Base-by-base conservation (phyloP, 2,329 filamentous ascomycete genomes). In the Coniochaeta ligniaria region DNA sequence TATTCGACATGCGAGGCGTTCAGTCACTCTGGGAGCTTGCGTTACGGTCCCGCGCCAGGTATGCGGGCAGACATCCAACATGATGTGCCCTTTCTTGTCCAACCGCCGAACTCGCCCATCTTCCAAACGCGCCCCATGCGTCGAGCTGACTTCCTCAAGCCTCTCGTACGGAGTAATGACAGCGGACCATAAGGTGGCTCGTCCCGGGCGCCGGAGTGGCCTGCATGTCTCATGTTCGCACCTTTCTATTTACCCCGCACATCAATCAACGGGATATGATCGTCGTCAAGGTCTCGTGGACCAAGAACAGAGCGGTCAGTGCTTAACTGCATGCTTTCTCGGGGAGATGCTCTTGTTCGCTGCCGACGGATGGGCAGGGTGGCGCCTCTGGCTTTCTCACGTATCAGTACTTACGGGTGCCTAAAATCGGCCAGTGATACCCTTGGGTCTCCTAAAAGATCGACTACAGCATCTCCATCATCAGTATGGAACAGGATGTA, bases 161-260 rank as follows among this genome's bases (percentile, higher is more conserved):
- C 16, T 17, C 47, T 31, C 24, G 17, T 24, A 20, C 3, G 26
- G n/a, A 16, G 24, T 24, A 28, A n/a, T 47, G 47, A 31, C 47
- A n/a, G 22, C 26, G 47, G 47, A 31, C 28, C 47, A 52, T 2
- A 52, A n/a, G n/a, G n/a, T n/a, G n/a, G 47, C 47, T 11, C 12
- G 47, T 52, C 16, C 47, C 47, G 14, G 14, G 26, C 47, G 6
- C 22, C 26, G 24, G 6, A 52, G 6, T n/a, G 11, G 22, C 16
- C 26, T 31, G 47, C 26, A 52, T 52, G 58, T 59, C 47, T 59
- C 58, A 59, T 26, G 26, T 56, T 38, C 52, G 45, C 52, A 47
- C 45, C 58, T 54, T 22, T 35, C 28, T 28, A 38, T 59, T 59
- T 59, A 59, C 43, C 58, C 58, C 58, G 58, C 45, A 59, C 41